Evolutionary conservation across 768 basidiomycete species (phyloP), one percentile per base, ranked within the genome.

Genomic region (Clitopilus passeckerianus): DNA sequence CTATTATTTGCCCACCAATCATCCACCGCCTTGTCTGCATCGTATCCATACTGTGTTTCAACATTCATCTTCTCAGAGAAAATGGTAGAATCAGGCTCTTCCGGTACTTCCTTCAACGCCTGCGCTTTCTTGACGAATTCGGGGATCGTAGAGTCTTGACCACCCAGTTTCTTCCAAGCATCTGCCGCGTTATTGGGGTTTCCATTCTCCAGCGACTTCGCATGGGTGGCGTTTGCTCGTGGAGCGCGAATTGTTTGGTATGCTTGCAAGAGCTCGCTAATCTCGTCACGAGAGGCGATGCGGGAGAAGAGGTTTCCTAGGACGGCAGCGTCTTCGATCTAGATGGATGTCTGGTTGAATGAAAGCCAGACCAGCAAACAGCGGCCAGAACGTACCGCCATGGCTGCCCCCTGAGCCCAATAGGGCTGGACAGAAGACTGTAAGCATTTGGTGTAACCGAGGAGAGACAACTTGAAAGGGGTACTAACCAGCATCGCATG

Each of bases 1-100:
- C n/a, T 18, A 22, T 50, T 50, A n/a, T 78, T 72, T 33, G 79
- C 68, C 82, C 84, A 85, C 84, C 84, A 86, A 59, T 85, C 78
- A 58, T 84, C 82, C 7, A 82, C 84, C 23, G 81, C 80, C 30
- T 86, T 83, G 64, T 81, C 80, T 20, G 82, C 80, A 58, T 83
- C 79, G 63, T 85, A 85, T 12, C 75, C 75, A 62, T 50, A 50
- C 46, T 50, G 46, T 1, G 5, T 50, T 23, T 9, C 20, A n/a
- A 23, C 46, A 5, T 18, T 9, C 16, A 5, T 10, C 20, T 50
- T 50, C 46, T 50, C 46, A 22, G 82, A 85, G 23, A 82, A 61
- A 20, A 75, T 73, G 58, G 76, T 78, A 46, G 82, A 71, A 56
- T 77, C 75, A 15, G 75, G 72, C 79, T 81, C 72, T 5, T 54